Conservation (phyloP, 129 eudicot species). For the Escallonia herrerae region DNA sequence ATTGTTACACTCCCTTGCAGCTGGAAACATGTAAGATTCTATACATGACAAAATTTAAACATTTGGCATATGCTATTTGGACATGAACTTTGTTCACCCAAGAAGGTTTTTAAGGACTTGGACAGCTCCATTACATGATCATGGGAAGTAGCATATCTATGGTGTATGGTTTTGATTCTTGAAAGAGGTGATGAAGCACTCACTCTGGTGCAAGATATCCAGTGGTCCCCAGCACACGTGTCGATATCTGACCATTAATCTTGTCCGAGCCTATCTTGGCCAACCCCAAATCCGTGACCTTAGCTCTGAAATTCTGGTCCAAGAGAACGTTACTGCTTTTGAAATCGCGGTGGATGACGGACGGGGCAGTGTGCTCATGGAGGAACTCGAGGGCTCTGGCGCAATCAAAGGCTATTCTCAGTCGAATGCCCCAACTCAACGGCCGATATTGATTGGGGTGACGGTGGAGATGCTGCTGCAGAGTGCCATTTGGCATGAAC, state of each 20-base stretch:
- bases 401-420: slow-evolving; percentile 88
- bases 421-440: slow-evolving; percentile 64
- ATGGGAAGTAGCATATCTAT: neutral
- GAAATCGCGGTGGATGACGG: slow-evolving; percentile 87
- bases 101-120: neutral
- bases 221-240: slow-evolving; percentile 87
- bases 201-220: slow-evolving; percentile 98
- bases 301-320: slow-evolving; percentile 64
- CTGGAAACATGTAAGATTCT: no score
- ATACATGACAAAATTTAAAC: no score
- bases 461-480: slow-evolving; percentile 59
- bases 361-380: slow-evolving; percentile 75
- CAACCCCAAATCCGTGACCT: slow-evolving; percentile 83
- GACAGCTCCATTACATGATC: neutral
- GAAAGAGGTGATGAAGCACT: slow-evolving; percentile 22
- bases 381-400: slow-evolving; percentile 89
- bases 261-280: slow-evolving; percentile 92
- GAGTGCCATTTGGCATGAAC: slow-evolving; percentile 71
- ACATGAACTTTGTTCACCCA: neutral
- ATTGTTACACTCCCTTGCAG: neutral
- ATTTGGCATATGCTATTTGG: no score
- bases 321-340: slow-evolving; percentile 65
- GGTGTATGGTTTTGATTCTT: neutral
- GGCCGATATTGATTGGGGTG: slow-evolving; percentile 20
- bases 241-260: slow-evolving; percentile 75